Evolutionary conservation across 257 asterid species (phyloP).

Genomic region (Echium plantagineum): DNA sequence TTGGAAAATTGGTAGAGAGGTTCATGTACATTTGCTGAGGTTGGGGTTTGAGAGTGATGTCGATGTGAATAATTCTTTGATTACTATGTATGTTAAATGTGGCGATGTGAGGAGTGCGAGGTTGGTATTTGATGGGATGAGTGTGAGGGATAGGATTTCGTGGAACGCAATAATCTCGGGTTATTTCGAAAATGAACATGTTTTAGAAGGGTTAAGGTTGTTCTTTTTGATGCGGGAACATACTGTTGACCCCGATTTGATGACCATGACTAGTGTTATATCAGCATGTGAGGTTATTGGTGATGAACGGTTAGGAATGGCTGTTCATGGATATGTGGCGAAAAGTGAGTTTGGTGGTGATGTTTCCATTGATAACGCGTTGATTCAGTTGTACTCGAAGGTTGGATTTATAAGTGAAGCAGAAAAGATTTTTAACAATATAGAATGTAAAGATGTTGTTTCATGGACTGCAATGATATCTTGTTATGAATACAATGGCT

Average conservation of each 20-base stretch:
- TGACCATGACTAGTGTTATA: constrained; percentile 90
- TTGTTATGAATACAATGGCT: constrained; percentile 58
- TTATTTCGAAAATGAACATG: constrained; percentile 61
- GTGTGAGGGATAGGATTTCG: constrained; percentile 61
- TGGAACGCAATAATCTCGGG: constrained; percentile 95
- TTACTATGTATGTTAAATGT: constrained; percentile 85
- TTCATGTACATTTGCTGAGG: constrained; percentile 66
- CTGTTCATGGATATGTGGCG: constrained; percentile 69
- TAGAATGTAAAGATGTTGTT: constrained; percentile 64
- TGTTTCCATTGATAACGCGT: constrained; percentile 51
- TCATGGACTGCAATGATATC: constrained; percentile 97
- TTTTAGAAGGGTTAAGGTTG: constrained; percentile 47
- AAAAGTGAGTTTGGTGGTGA: constrained; percentile 50
- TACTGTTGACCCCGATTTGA: constrained; percentile 59
- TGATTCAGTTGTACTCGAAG: constrained; percentile 78
- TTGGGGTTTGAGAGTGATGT: constrained; percentile 53
- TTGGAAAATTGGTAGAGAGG: constrained; percentile 55
- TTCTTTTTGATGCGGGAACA: constrained; percentile 65
- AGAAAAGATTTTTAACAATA: constrained; percentile 42
- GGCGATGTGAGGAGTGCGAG: constrained; percentile 48
- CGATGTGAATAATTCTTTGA: constrained; percentile 73
- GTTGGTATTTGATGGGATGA: constrained; percentile 56
- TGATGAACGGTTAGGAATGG: constrained; percentile 55
- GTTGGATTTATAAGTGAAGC: constrained; percentile 62
- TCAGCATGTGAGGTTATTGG: constrained; percentile 77